A percentile compares a stretch with the other conserved stretches of the same genome.
These are phyloP conservation scores for Trypanosoma grayi DNA, from an alignment of 208 protist genomes.

Conservation along the genomic window DNA sequence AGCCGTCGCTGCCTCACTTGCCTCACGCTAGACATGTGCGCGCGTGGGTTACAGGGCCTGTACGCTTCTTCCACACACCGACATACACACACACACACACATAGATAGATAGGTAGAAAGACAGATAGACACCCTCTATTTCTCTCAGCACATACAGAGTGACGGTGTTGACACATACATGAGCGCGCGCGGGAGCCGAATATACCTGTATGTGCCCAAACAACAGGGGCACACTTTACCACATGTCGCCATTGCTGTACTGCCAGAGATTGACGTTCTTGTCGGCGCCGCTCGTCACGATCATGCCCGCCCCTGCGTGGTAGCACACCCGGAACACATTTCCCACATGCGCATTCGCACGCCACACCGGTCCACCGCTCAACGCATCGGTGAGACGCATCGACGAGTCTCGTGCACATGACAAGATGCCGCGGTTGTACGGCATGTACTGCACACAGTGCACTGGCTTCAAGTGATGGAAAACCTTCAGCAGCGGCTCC, in stretches of 20 bases:
- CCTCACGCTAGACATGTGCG: too few relatives aligned
- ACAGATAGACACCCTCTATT: too few relatives aligned
- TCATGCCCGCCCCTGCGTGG: slow-evolving; percentile 26
- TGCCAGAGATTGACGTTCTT: slow-evolving; percentile 59
- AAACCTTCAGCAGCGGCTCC: slow-evolving; percentile 22
- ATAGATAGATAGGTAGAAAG: too few relatives aligned
- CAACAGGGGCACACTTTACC: too few relatives aligned
- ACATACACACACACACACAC: too few relatives aligned
- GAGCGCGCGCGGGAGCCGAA: too few relatives aligned
- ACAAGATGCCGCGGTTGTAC: slow-evolving; percentile 44
- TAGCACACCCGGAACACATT: slow-evolving; percentile 60
- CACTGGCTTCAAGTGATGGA: slow-evolving; percentile 45
- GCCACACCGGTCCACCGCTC: slow-evolving; percentile 48
- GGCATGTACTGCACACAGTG: slow-evolving; percentile 60
- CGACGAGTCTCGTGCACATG: slow-evolving; percentile 46
- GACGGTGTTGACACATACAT: too few relatives aligned
- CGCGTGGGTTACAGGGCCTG: too few relatives aligned
- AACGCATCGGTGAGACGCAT: slow-evolving; percentile 36
- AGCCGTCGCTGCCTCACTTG: too few relatives aligned
- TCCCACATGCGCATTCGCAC: slow-evolving; percentile 45
- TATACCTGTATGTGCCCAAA: too few relatives aligned
- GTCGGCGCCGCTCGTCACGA: slow-evolving; percentile 51
- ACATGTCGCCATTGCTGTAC: slow-evolving; percentile 33
- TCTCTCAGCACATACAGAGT: too few relatives aligned
- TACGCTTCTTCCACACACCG: too few relatives aligned